Conservation (phyloP, 23 red algal genomes). For the Porphyridium purpureum region DNA sequence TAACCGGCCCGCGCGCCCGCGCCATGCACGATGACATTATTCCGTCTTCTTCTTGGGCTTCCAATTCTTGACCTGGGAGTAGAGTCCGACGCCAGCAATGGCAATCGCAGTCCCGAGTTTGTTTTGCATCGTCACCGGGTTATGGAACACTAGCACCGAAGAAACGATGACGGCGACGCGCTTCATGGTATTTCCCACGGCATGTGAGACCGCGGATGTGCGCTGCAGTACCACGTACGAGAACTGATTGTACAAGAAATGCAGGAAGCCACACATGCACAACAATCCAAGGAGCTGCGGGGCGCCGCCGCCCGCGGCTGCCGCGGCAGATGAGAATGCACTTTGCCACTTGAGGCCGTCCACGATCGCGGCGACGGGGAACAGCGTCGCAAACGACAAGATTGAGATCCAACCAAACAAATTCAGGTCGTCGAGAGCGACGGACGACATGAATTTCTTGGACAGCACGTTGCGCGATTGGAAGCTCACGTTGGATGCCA, state of each 20-base stretch:
- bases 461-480: constrained; percentile 44
- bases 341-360: constrained; percentile 9
- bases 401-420: constrained; percentile 33
- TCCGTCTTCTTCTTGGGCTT: constrained; percentile 7
- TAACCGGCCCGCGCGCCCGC: no score
- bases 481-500: constrained; percentile 30
- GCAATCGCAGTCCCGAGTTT: constrained; percentile 38
- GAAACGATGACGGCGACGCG: constrained; percentile 38
- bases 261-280: constrained; percentile 12
- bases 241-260: constrained; percentile 50
- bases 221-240: constrained; percentile 38
- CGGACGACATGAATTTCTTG: constrained; percentile 39
- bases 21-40: no score
- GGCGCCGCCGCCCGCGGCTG: background rate
- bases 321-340: background rate
- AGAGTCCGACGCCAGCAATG: constrained; percentile 29
- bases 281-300: constrained; percentile 2
- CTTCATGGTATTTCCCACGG: constrained; percentile 54
- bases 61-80: constrained; percentile 26
- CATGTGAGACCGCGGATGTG: constrained; percentile 19
- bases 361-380: constrained; percentile 18
- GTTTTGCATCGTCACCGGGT: constrained; percentile 18
- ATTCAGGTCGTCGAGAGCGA: constrained; percentile 15
- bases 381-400: constrained; percentile 11
- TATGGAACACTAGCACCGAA: constrained; percentile 31